phyloP scores from a whole-genome alignment of 2,329 filamentous ascomycete species.

The Dactylellina sp. region DNA sequence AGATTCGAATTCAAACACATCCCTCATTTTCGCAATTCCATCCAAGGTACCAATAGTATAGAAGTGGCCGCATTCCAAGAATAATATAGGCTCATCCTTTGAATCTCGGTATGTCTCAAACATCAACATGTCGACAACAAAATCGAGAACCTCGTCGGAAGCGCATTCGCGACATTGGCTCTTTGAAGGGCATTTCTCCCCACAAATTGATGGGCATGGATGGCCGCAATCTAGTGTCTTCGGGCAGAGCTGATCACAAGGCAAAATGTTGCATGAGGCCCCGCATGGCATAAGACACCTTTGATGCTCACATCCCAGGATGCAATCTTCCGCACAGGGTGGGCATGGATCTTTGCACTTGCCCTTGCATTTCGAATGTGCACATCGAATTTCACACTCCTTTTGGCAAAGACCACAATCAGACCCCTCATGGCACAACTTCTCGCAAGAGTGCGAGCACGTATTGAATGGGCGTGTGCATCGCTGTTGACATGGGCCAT shows the following conservation, averaged over 20 bases:
- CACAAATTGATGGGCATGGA: constrained; percentile 74
- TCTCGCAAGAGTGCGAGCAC: constrained; percentile 70
- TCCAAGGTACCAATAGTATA: constrained; percentile 73
- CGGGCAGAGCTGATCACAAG: constrained; percentile 73
- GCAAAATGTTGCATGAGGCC: constrained; percentile 75
- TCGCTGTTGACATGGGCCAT: constrained; percentile 66
- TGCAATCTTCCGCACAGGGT: constrained; percentile 72
- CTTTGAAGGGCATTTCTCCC: constrained; percentile 70
- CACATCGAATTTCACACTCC: constrained; percentile 70
- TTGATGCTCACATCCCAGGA: constrained; percentile 70
- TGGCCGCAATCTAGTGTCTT: constrained; percentile 71
- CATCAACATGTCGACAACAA: constrained; percentile 71
- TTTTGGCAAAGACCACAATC: constrained; percentile 67
- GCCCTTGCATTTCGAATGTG: constrained; percentile 70
- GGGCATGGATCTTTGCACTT: constrained; percentile 72
- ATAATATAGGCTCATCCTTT: constrained; percentile 72
- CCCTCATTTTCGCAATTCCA: constrained; percentile 69
- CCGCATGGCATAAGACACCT: constrained; percentile 69
- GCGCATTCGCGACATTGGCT: constrained; percentile 72
- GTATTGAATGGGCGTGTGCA: constrained; percentile 69
- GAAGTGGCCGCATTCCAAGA: constrained; percentile 74
- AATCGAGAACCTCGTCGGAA: constrained; percentile 65
- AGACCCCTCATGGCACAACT: constrained; percentile 68
- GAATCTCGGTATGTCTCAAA: constrained; percentile 70
- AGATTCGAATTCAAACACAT: constrained; percentile 66